Evolutionary conservation across 164 flowering plant species (phyloP), one percentile per base, ranked within the genome.

Genomic region (Vitis rotundifolia): DNA sequence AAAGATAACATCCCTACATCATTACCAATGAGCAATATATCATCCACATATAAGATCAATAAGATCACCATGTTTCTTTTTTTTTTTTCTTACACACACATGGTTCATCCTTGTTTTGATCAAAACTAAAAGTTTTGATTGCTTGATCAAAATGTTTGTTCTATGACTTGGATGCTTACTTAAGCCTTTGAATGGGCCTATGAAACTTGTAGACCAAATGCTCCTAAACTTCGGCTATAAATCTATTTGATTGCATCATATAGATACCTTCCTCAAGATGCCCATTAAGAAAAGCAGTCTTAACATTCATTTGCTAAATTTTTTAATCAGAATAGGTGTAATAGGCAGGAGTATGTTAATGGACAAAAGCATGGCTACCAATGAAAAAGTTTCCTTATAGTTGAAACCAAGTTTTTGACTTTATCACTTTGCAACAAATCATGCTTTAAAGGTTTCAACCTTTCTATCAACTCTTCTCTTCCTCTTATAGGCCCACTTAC

Each of bases 281-380:
- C 9, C 19, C 1, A 55, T 55, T 55, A 11, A 55, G 15, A 15
- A 55, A 55, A 3, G 18, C 0, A 8, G 26, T 22, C 26, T 22
- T 22, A 22, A 22, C 26, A 22, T 22, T 22, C 26, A 22, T 22
- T 22, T 22, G 26, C 19, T 19, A 55, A 55, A 55, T 55, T 15
- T 15, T 16, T 1, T 55, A 55, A 55, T 55, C 11, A 9, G 8
- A 55, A 55, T 9, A 11, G 10, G 90, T 22, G 26, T 22, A 22
- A 22, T 22, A 22, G 26, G 26, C 2, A 22, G 26, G 26, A 22
- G 1, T 22, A 1, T 22, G 26, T 22, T 22, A 0, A 22, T 22
- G 2, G 26, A 22, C 26, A 22, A 22, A 22, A 22, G 26, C 2
- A 22, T 1, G 26, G 26, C 26, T 22, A 22, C 26, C 26, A 22